Evolutionary conservation across 352 stramenopile species (phyloP), one percentile per base, ranked within the genome.

Genomic region (Pythium myriotylum): DNA sequence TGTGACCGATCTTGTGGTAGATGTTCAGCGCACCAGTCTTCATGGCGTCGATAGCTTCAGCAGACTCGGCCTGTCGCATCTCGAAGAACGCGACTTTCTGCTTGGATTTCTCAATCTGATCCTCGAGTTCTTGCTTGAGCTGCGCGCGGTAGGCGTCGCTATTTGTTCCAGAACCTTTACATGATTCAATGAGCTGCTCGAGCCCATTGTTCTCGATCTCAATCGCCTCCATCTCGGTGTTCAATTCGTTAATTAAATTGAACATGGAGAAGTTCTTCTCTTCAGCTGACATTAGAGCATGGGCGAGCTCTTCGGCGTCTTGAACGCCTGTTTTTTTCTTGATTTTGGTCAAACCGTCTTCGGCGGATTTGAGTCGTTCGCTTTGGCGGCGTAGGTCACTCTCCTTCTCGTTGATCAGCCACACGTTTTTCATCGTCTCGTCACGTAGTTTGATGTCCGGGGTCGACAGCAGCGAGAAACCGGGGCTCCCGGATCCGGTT

Each of bases 201-300:
- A 92, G 69, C 2, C 59, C 72, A 26, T 92, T 88, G 61, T 94
- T 95, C 45, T 95, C 86, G 48, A 94, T 87, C 68, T 96, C 88
- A 32, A 94, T 64, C 17, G 72, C 75, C 68, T 96, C 84, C 79
- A 97, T 96, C 56, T 97, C 89, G 2, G 81, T 94, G 70, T 92
- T 97, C 37, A 97, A 72, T 50, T 97, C 88, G 70, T 97, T 98
- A 70, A 98, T 94, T 66, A 96, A 91, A 56, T 97, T 98, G 68
- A 98, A 98, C 17, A 98, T 79, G 43, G 84, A 95, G 59, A 98
- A 98, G 71, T 98, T 98, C 68, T 97, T 97, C 60, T 98, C 91
- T 45, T 98, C 92, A 2, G 89, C 89, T 40, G 87, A 73, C 41
- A 97, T 46, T 40, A 98, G 84, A 24, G 82, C 89, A 35, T 84